Evolutionary conservation across 2,329 filamentous ascomycete species (phyloP), one percentile per base, ranked within the genome.

Genomic region (Coccinonectria pachysandricola): DNA sequence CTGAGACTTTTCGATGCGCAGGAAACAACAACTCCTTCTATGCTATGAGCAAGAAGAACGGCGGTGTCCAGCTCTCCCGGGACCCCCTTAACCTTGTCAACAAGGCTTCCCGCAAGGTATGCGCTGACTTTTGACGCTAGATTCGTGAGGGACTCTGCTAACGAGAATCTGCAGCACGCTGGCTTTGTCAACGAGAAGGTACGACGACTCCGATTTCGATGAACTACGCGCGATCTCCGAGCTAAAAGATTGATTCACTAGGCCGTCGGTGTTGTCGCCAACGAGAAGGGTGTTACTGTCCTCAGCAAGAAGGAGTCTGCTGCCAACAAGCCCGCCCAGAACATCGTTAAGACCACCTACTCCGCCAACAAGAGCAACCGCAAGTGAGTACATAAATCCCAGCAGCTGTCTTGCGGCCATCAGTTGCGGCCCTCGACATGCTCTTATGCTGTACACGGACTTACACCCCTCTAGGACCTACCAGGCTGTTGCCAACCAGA

Each of bases 111-210:
- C 81, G 84, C 68, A 96, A 93, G 79, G 84, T 91, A 64, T 42
- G 40, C 28, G n/a, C n/a, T n/a, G n/a, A n/a, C n/a, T n/a, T n/a
- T n/a, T n/a, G n/a, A n/a, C n/a, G n/a, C n/a, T n/a, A n/a, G n/a
- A n/a, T n/a, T n/a, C n/a, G n/a, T n/a, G n/a, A n/a, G n/a, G n/a
- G n/a, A n/a, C n/a, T n/a, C n/a, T n/a, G n/a, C n/a, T n/a, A n/a
- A n/a, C n/a, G n/a, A n/a, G n/a, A n/a, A n/a, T n/a, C n/a, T 40
- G 38, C 56, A 92, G 84, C 75, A 94, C 64, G 83, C 83, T 52
- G 91, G 91, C 54, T 92, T 86, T 64, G 76, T 84, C 63, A 94
- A 93, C 71, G 74, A 79, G 60, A 91, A 94, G 82, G 85, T 91
- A 80, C 46, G 38, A 35, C 26, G 13, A 34, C 25, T 28, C 32